Evolutionary conservation across 2,329 filamentous ascomycete genomes (phyloP), one percentile per base, ranked within the genome.

Genomic region (Westerdykella ornata): DNA sequence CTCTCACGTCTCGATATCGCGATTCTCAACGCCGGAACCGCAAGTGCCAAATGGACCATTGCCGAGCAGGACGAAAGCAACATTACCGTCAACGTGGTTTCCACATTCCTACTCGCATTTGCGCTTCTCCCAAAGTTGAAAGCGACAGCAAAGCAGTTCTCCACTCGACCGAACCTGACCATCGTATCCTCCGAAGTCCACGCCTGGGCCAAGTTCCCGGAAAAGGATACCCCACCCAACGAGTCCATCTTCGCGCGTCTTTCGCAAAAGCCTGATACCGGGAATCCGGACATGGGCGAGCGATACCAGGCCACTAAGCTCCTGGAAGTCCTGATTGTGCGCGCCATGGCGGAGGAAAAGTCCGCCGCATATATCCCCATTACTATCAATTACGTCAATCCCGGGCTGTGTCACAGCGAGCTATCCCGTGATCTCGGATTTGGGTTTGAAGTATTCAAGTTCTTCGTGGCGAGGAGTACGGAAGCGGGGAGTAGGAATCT

Each of bases 401-500:
- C 66, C 1, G 65, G 66, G 1, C 46, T 57, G 0, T 67, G 64
- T 47, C 45, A 55, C 14, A 60, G 56, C 5, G 51, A 55, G 30
- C 45, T 62, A 2, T 31, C 44, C 4, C 53, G 59, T 22, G 55
- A 60, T n/a, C 22, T 14, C 1, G 48, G 48, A 1, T 37, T 26
- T n/a, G 26, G n/a, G 2, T 14, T 54, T 1, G 36, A 12, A 0
- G 22, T 61, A 6, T 5, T 54, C n/a, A 46, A 51, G 6, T 38
- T 51, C 9, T 13, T 60, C 4, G 44, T 65, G 12, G 67, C 61
- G 3, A 51, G 68, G 1, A 62, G 56, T 1, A 68, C 65, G 0
- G 68, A 71, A 43, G 62, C 65, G 2, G 70, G 70, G 0, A 57
- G 56, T 7, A 47, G 69, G 16, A 70, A 62, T 1, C 52, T 72